Evolutionary conservation across 257 asterid species (phyloP).

Genomic region (Forsythia suspensa): DNA sequence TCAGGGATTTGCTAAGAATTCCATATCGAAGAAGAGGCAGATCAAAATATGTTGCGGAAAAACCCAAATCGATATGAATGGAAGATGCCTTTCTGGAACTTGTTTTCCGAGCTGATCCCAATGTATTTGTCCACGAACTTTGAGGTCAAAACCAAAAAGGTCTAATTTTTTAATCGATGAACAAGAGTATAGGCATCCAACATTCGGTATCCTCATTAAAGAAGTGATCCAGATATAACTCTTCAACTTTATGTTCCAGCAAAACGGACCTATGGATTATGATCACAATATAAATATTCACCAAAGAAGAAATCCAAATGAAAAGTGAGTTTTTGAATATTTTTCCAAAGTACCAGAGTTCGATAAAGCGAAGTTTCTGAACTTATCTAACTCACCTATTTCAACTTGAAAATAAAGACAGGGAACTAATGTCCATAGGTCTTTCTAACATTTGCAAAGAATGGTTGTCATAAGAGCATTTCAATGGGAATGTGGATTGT

Average conservation of each 20-base stretch:
- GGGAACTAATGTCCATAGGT: conserved; percentile 10
- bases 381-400: neutral
- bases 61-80: too few relatives aligned
- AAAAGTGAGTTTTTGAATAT: neutral
- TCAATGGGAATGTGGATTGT: too few relatives aligned
- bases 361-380: conserved; percentile 2
- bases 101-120: conserved; percentile 6
- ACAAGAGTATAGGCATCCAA: neutral
- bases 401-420: neutral
- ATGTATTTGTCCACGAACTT: neutral
- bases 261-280: neutral
- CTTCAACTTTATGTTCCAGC: conserved; percentile 11
- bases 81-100: too few relatives aligned
- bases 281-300: neutral
- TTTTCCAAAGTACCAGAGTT: conserved; percentile 2
- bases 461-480: neutral
- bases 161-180: neutral
- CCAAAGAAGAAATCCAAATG: neutral
- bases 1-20: too few relatives aligned
- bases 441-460: conserved; percentile 13
- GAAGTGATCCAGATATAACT: neutral
- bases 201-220: neutral
- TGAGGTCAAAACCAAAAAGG: neutral
- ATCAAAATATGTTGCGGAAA: too few relatives aligned
- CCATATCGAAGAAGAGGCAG: too few relatives aligned